Conservation (phyloP, 75 land plant genomes). For the Chamaecyparis obtusa region DNA sequence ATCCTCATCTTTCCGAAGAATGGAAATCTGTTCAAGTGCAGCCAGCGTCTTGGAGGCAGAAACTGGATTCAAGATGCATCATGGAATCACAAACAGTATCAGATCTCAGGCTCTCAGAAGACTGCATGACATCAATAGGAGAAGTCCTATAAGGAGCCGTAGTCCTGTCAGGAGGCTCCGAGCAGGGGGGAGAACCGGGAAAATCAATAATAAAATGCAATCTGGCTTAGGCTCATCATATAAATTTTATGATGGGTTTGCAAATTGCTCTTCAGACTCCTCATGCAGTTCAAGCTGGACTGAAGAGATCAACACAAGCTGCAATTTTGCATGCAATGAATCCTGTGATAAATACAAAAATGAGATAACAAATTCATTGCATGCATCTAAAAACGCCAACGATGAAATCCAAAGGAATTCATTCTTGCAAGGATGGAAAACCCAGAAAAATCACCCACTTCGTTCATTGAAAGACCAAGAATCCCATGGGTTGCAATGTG, state of each 20-base stretch:
- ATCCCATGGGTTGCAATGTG: neutral
- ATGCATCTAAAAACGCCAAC: neutral
- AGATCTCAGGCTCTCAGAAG: neutral
- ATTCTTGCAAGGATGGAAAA: neutral
- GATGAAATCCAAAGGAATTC: neutral
- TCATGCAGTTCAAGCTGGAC: neutral
- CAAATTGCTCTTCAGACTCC: neutral
- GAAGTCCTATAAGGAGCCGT: neutral
- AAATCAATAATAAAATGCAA: neutral
- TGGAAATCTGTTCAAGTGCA: neutral
- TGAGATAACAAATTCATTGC: neutral
- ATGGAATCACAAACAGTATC: neutral
- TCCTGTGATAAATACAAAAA: neutral
- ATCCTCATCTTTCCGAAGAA: neutral
- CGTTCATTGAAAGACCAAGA: neutral
- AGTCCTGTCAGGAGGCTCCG: neutral
- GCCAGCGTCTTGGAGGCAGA: constrained; percentile 8
- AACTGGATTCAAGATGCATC: neutral
- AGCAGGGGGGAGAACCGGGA: neutral
- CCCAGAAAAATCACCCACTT: neutral
- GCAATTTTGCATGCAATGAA: neutral
- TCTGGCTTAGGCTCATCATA: neutral
- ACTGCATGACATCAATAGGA: neutral
- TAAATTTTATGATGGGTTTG: neutral
- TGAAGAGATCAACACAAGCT: neutral